These are phyloP conservation scores for Tylopilus sp. DNA, from an alignment of 768 basidiomycete genomes.

Conservation along the genomic window DNA sequence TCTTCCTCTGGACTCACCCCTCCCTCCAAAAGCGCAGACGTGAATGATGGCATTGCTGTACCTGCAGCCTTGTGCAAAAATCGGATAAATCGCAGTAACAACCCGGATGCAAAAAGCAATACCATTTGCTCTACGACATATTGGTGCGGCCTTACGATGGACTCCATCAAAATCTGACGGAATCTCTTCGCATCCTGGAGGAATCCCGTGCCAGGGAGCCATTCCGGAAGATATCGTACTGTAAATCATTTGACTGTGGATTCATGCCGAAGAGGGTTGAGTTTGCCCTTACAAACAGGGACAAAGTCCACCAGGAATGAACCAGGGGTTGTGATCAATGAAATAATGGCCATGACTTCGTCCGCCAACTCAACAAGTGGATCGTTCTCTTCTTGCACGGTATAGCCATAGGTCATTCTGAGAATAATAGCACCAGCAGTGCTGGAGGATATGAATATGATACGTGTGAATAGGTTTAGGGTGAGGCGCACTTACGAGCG, in stretches of 20 bases:
- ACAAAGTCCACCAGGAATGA: slow-evolving; percentile 22
- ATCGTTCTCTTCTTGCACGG: slow-evolving; percentile 34
- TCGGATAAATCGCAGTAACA: background rate
- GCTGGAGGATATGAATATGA: background rate
- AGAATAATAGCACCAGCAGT: too few species aligned
- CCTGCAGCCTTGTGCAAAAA: slow-evolving; percentile 15
- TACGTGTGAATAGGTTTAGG: background rate
- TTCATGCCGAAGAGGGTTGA: too few species aligned
- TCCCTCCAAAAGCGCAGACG: slow-evolving; percentile 13
- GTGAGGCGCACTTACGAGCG: slow-evolving; percentile 14
- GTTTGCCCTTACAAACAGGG: slow-evolving; percentile 13
- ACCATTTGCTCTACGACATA: slow-evolving; percentile 49
- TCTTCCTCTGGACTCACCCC: slow-evolving; percentile 15
- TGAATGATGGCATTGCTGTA: slow-evolving; percentile 17
- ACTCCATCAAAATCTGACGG: slow-evolving; percentile 28
- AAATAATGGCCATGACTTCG: slow-evolving; percentile 18
- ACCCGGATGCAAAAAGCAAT: background rate
- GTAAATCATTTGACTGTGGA: too few species aligned
- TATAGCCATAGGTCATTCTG: slow-evolving; percentile 43
- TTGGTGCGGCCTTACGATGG: slow-evolving; percentile 43
- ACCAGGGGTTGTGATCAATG: slow-evolving; percentile 1
- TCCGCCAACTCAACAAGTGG: slow-evolving; percentile 33
- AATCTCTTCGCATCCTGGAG: slow-evolving; percentile 28
- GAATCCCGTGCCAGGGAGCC: slow-evolving; percentile 37
- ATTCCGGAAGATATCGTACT: slow-evolving; percentile 33